These are phyloP conservation scores for Chrysoporthe puriensis DNA, from an alignment of 2,329 filamentous ascomycete genomes.

Conservation along the genomic window DNA sequence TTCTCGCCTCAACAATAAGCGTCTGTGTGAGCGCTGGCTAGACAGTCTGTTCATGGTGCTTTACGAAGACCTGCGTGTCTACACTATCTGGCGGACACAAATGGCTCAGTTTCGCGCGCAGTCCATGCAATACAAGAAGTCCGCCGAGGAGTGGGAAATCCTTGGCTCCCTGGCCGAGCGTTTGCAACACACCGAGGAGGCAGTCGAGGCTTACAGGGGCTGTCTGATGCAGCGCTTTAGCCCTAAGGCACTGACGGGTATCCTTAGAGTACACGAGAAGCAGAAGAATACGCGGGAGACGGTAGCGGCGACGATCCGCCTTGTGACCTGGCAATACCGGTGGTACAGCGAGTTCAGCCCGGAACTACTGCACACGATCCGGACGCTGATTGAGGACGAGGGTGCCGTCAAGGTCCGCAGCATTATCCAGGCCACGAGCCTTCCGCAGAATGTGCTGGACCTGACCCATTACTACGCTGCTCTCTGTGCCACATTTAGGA, in stretches of 20 bases:
- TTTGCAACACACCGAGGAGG: constrained; percentile 89
- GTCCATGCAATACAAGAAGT: constrained; percentile 94
- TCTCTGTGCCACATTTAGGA: constrained; percentile 91
- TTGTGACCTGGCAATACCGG: constrained; percentile 97
- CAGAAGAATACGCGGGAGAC: constrained; percentile 79
- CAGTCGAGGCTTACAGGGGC: constrained; percentile 87
- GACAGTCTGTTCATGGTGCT: constrained; percentile 99
- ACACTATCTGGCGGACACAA: constrained; percentile 99
- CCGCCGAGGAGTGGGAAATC: constrained; percentile 97
- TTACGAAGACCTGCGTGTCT: constrained; percentile 96
- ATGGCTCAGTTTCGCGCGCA: constrained; percentile 95
- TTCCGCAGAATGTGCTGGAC: constrained; percentile 91
- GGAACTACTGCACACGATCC: constrained; percentile 82
- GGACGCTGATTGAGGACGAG: constrained; percentile 94
- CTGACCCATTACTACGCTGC: constrained; percentile 96
- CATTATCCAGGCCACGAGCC: constrained; percentile 93
- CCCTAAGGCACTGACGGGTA: constrained; percentile 86
- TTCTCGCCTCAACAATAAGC: constrained; percentile 94
- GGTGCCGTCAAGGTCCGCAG: constrained; percentile 96
- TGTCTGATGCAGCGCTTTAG: constrained; percentile 89
- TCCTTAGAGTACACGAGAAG: constrained; percentile 78
- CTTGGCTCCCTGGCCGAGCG: constrained; percentile 90
- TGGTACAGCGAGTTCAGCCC: constrained; percentile 99
- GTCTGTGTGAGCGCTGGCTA: constrained; percentile 95
- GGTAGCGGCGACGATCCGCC: constrained; percentile 81